phyloP scores from a whole-genome alignment of 805 yeast species.

The Wickerhamiella sorbophila region DNA sequence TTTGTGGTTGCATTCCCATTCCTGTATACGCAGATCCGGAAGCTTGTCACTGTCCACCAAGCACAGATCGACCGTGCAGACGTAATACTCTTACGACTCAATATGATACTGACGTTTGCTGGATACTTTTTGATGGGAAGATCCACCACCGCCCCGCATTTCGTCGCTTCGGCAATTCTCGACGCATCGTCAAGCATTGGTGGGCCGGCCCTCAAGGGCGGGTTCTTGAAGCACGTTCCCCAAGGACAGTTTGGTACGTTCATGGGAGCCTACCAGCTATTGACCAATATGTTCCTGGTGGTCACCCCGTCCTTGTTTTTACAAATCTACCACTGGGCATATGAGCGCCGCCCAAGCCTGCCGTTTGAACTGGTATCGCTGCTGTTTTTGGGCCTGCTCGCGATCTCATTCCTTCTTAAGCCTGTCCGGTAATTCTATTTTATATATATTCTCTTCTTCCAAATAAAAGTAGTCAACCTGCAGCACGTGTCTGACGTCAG shows the following conservation, averaged over 20 bases:
- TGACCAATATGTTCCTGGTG: slow-evolving; percentile 8
- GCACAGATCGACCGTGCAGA: slow-evolving; percentile 16
- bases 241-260: slow-evolving; percentile 20
- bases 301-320: slow-evolving; percentile 15
- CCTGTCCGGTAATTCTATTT: slow-evolving; percentile 1
- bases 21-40: slow-evolving; percentile 12
- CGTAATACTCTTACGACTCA: slow-evolving; percentile 14
- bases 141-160: slow-evolving; percentile 16
- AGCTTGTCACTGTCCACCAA: slow-evolving; percentile 11
- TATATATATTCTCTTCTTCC: neutral
- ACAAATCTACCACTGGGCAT: slow-evolving; percentile 14
- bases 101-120: slow-evolving; percentile 14
- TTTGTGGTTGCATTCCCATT: slow-evolving; percentile 19
- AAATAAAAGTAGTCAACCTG: neutral
- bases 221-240: slow-evolving; percentile 21
- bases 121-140: slow-evolving; percentile 18
- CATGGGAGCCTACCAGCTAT: slow-evolving; percentile 19
- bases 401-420: slow-evolving; percentile 7
- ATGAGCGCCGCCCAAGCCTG: slow-evolving; percentile 12
- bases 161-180: slow-evolving; percentile 16
- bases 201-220: slow-evolving; percentile 19
- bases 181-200: slow-evolving; percentile 21
- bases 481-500: neutral
- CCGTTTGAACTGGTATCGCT: slow-evolving; percentile 13
- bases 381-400: slow-evolving; percentile 8